Percentiles rank a stretch among this genome's conserved stretches.
These are phyloP conservation scores for Termitomyces sp. DNA, from an alignment of 768 basidiomycete species.

Conservation along the genomic window DNA sequence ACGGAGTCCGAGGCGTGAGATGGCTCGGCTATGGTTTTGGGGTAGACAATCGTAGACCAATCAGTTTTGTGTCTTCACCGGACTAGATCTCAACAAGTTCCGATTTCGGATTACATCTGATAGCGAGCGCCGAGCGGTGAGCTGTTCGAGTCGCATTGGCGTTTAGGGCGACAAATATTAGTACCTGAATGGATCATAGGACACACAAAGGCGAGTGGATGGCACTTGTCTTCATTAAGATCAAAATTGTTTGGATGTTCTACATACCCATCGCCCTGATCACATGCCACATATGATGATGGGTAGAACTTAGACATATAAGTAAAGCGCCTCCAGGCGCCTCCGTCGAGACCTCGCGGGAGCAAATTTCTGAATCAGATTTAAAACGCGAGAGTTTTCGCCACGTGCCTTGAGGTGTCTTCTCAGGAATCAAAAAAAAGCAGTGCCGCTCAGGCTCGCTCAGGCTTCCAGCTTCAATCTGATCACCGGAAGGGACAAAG, in stretches of 20 bases:
- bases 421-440: neutral
- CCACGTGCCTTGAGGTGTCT: neutral
- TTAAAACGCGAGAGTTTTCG: neutral
- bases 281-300: neutral
- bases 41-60: neutral
- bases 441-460: no score
- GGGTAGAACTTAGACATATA: no score
- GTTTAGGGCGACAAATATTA: neutral
- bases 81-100: slow-evolving; percentile 1
- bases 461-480: no score
- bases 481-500: neutral
- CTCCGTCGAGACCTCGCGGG: neutral
- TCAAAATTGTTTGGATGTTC: neutral
- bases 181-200: slow-evolving; percentile 4
- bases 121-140: neutral
- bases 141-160: neutral
- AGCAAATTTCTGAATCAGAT: neutral
- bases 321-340: neutral
- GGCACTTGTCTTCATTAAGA: slow-evolving; percentile 6
- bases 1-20: slow-evolving; percentile 13
- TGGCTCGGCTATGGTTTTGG: slow-evolving; percentile 4
- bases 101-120: slow-evolving; percentile 6
- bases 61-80: neutral
- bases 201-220: slow-evolving; percentile 1
- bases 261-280: neutral